phyloP scores from a whole-genome alignment of 129 eudicot species.

The Oenanthe sinensis region DNA sequence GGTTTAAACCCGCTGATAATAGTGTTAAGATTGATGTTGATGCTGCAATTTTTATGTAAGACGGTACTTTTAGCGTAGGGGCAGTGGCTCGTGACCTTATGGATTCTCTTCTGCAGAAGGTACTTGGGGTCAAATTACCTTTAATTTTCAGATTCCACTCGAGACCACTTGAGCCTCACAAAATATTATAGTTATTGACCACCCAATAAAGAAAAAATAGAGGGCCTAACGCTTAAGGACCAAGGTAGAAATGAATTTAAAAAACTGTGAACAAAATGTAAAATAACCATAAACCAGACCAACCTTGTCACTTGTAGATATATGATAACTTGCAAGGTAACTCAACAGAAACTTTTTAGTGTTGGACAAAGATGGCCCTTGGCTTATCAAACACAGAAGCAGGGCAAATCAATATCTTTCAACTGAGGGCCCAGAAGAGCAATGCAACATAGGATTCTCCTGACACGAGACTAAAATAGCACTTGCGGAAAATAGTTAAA shows the following conservation, averaged over 20 bases:
- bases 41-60: no score
- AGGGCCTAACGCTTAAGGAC: neutral
- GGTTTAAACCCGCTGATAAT: no score
- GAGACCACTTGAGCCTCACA: neutral
- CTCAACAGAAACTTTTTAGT: neutral
- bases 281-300: neutral
- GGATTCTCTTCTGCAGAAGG: no score
- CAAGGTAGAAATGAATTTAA: neutral
- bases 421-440: conserved; percentile 5
- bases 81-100: no score
- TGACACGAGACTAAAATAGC: conserved; percentile 4
- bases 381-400: conserved; percentile 4
- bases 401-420: neutral
- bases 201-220: neutral
- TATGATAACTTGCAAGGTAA: neutral
- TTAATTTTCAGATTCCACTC: neutral
- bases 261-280: neutral
- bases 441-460: conserved; percentile 10
- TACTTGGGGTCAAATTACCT: neutral
- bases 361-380: neutral
- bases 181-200: neutral
- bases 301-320: neutral
- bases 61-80: no score
- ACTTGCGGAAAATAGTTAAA: neutral
- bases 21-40: no score